phyloP scores from a whole-genome alignment of 108 stramenopile genomes.

The Skeletonema tropicum region DNA sequence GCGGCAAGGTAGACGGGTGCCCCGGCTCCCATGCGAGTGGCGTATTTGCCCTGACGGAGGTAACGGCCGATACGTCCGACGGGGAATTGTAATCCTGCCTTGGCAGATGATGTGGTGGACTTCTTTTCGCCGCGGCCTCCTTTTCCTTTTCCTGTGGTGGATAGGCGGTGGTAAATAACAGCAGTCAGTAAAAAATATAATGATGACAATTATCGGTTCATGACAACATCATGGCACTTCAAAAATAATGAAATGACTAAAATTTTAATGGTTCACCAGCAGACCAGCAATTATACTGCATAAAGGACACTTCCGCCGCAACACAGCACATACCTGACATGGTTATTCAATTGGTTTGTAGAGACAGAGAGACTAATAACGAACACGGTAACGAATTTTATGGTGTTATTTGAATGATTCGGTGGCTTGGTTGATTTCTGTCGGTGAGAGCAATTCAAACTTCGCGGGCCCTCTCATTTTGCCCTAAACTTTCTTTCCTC shows the following conservation, averaged over 20 bases:
- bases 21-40: constrained; percentile 92
- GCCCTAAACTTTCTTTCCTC: no score
- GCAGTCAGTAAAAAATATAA: neutral
- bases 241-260: neutral
- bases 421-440: no score
- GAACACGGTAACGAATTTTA: no score
- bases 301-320: neutral
- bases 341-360: neutral
- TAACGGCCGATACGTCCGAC: constrained; percentile 95
- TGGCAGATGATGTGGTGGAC: constrained; percentile 83
- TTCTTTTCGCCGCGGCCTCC: constrained; percentile 92
- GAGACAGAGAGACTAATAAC: neutral
- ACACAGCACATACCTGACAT: constrained; percentile 3
- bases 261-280: no score
- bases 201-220: neutral
- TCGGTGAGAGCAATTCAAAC: no score
- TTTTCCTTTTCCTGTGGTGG: constrained; percentile 63
- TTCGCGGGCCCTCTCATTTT: no score
- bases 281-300: no score
- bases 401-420: no score
- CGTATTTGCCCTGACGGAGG: constrained; percentile 95
- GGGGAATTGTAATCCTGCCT: constrained; percentile 97
- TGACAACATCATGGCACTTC: no score
- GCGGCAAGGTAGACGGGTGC: constrained; percentile 96
- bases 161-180: no score